phyloP scores from a whole-genome alignment of 1,284 basidiomycete genomes.

The Heimioporus retisporus region DNA sequence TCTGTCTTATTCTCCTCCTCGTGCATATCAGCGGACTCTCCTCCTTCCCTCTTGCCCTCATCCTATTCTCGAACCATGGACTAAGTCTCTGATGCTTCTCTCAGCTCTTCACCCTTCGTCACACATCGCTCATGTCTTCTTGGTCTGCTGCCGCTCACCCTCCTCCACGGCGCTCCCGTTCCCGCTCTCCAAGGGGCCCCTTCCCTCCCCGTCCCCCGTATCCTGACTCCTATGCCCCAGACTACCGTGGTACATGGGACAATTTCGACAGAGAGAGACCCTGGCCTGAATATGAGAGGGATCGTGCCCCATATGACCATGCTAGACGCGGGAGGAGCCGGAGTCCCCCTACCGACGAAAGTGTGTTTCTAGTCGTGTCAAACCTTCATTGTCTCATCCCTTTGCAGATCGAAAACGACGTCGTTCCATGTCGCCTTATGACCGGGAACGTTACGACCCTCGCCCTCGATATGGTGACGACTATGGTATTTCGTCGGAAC shows the following conservation, averaged over 20 bases:
- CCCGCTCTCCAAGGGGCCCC: slow-evolving; percentile 73
- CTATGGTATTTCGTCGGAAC: slow-evolving; percentile 62
- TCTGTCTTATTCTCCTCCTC: slow-evolving; percentile 81
- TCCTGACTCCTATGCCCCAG: slow-evolving; percentile 66
- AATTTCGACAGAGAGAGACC: slow-evolving; percentile 75
- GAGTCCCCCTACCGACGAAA: slow-evolving; percentile 75
- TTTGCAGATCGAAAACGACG: slow-evolving; percentile 79
- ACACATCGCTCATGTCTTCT: slow-evolving; percentile 69
- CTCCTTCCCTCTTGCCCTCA: slow-evolving; percentile 66
- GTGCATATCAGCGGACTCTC: slow-evolving; percentile 76
- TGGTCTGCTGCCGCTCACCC: slow-evolving; percentile 76
- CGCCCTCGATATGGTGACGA: slow-evolving; percentile 84
- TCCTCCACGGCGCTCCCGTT: slow-evolving; percentile 80
- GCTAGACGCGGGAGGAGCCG: slow-evolving; percentile 77
- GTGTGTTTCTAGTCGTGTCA: slow-evolving; percentile 51
- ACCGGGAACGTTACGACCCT: slow-evolving; percentile 81
- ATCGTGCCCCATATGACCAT: slow-evolving; percentile 68
- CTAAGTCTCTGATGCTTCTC: slow-evolving; percentile 70
- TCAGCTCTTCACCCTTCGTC: slow-evolving; percentile 69
- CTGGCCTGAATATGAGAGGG: slow-evolving; percentile 74
- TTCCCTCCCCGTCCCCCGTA: slow-evolving; percentile 66
- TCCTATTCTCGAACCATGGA: slow-evolving; percentile 77
- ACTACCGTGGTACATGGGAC: slow-evolving; percentile 73
- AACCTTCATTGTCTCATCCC: slow-evolving; percentile 22
- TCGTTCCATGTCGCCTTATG: slow-evolving; percentile 88